Conservation (phyloP, 2,329 filamentous ascomycete species). For the Davidsoniella neocaledoniae region DNA sequence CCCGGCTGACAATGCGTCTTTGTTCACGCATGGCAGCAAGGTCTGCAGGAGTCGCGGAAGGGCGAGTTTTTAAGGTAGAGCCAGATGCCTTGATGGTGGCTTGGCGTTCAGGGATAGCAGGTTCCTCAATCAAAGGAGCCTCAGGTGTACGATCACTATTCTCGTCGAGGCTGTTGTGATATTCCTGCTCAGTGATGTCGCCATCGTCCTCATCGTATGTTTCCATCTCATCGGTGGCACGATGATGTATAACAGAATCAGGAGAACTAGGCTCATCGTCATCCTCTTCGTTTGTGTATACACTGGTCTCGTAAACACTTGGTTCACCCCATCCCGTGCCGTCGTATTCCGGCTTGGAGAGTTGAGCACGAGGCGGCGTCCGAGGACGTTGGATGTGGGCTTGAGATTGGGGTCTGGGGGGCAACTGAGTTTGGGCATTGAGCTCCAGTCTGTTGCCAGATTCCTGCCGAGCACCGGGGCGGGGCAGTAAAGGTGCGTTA, state of each 20-base stretch:
- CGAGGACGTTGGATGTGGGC: constrained; percentile 22
- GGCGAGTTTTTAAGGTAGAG: constrained; percentile 72
- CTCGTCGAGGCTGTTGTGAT: constrained; percentile 17
- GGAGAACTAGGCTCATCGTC: constrained; percentile 56
- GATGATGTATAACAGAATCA: constrained; percentile 77
- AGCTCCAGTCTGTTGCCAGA: not conserved
- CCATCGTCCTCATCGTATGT: constrained; percentile 18
- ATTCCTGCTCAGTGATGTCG: constrained; percentile 19
- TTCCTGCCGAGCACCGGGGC: constrained; percentile 6
- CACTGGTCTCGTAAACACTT: constrained; percentile 20
- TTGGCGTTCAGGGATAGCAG: constrained; percentile 59
- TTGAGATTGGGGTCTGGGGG: not conserved
- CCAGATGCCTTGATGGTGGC: constrained; percentile 83
- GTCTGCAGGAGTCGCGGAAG: constrained; percentile 77
- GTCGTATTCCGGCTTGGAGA: constrained; percentile 47
- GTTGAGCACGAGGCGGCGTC: constrained; percentile 25
- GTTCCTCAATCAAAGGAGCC: constrained; percentile 34
- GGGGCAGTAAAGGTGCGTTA: constrained; percentile 19
- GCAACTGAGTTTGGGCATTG: not conserved
- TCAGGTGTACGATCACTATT: constrained; percentile 13
- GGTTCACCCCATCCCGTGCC: constrained; percentile 44
- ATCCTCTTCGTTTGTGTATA: constrained; percentile 25
- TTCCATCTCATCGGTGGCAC: constrained; percentile 29
- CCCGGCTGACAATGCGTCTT: constrained; percentile 68
- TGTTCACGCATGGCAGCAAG: constrained; percentile 70